Conservation (phyloP, 441 rosid species). For the Kokia cookei region DNA sequence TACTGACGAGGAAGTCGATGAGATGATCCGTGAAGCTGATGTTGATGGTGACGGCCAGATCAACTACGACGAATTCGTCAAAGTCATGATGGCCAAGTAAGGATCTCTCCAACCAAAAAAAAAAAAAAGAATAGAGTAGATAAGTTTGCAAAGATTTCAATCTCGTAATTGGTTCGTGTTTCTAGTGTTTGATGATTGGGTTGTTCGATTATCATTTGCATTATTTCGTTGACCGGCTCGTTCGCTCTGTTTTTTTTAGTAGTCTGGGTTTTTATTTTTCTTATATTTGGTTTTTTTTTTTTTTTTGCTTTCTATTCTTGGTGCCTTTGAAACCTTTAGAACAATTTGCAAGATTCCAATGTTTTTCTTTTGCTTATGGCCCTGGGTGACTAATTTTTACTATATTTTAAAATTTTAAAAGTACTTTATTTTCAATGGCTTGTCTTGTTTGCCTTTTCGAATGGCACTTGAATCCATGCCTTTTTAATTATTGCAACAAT, state of each 20-base stretch:
- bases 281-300: background rate
- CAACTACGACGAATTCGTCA: conserved; percentile 38
- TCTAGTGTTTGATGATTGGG: conserved; percentile 12
- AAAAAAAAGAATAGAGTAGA: conserved; percentile 14
- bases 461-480: background rate
- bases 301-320: conserved; percentile 11
- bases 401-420: background rate
- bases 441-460: background rate
- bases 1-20: conserved; percentile 43
- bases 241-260: conserved; percentile 7
- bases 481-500: no score
- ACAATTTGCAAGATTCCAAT: conserved; percentile 7
- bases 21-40: conserved; percentile 41
- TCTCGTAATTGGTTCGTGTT: conserved; percentile 14
- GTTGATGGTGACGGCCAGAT: conserved; percentile 47
- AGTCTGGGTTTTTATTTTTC: conserved; percentile 2
- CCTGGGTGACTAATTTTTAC: background rate
- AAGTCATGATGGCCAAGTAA: conserved; percentile 45
- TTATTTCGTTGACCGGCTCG: conserved; percentile 17
- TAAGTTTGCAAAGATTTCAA: conserved; percentile 17
- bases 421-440: background rate
- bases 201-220: conserved; percentile 18
- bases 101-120: conserved; percentile 2
- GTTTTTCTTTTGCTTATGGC: background rate
- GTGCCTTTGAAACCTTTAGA: conserved; percentile 11